A percentile compares a stretch with the other conserved stretches of the same genome.
Evolutionary conservation across 2,329 filamentous ascomycete species (phyloP).

Genomic region (Boeremia exigua): DNA sequence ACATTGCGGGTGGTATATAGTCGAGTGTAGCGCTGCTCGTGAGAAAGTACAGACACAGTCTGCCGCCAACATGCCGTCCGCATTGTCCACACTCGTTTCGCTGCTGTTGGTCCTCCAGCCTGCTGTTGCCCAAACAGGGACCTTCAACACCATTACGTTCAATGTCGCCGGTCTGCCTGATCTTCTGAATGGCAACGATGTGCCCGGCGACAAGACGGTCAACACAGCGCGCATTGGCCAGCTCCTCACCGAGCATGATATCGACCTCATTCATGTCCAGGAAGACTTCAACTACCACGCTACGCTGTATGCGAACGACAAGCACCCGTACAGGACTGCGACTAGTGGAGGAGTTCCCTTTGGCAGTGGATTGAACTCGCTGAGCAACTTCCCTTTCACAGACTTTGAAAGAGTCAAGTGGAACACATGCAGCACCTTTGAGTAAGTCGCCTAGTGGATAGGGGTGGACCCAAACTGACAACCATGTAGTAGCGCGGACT

Average conservation of each 20-base stretch:
- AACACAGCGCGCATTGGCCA: constrained; percentile 65
- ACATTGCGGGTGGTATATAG: background rate
- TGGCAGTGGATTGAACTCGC: constrained; percentile 69
- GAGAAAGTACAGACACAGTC: background rate
- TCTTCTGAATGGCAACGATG: constrained; percentile 64
- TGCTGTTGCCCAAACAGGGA: constrained; percentile 39
- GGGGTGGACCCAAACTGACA: constrained; percentile 1
- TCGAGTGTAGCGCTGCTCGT: background rate
- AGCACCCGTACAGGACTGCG: constrained; percentile 65
- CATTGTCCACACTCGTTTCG: constrained; percentile 3
- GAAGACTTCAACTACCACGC: constrained; percentile 73
- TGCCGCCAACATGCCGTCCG: constrained; percentile 20
- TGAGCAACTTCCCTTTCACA: constrained; percentile 65
- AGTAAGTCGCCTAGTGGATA: too few relatives aligned
- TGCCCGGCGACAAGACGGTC: constrained; percentile 66
- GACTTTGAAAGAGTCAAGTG: constrained; percentile 65
- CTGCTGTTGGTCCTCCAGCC: constrained; percentile 17
- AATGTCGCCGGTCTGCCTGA: constrained; percentile 67
- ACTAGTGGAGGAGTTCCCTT: constrained; percentile 70
- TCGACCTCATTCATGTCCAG: constrained; percentile 69
- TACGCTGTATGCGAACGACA: constrained; percentile 65
- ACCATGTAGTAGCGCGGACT: constrained; percentile 59
- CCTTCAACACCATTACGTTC: constrained; percentile 62
- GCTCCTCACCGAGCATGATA: constrained; percentile 62
- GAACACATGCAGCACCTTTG: constrained; percentile 60